Percentiles rank a stretch among this genome's conserved stretches.
Conservation (phyloP, 2,329 filamentous ascomycete genomes). For the Sclerotinia nivalis region DNA sequence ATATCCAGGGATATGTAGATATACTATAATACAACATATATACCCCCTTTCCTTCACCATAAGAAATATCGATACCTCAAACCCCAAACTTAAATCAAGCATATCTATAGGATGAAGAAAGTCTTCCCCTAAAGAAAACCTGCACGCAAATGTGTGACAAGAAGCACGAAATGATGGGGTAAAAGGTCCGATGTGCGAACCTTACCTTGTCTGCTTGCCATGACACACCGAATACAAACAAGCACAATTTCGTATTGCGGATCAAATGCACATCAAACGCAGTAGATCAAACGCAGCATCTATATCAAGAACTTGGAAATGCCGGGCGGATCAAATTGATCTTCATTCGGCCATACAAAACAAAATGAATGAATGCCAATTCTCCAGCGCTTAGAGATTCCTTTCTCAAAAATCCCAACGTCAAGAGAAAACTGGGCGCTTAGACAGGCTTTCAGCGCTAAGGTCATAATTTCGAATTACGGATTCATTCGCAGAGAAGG, state of each 20-base stretch:
- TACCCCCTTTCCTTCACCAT: neutral
- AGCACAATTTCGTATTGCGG: neutral
- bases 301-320: too few relatives aligned
- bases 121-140: neutral
- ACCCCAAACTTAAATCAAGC: neutral
- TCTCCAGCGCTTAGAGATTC: conserved; percentile 2
- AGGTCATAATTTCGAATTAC: neutral
- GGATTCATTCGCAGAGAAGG: neutral
- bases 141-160: neutral
- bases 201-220: neutral
- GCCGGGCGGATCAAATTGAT: too few relatives aligned
- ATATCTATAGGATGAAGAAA: neutral
- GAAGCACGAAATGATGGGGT: neutral
- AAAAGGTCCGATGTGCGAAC: neutral
- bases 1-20: neutral
- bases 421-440: neutral
- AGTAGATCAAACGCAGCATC: neutral
- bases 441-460: conserved; percentile 3
- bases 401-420: neutral
- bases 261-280: neutral
- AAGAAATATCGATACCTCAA: neutral
- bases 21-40: neutral
- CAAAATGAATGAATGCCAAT: neutral
- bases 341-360: too few relatives aligned
- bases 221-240: neutral